Evolutionary conservation across 2,329 filamentous ascomycete species (phyloP), one percentile per base, ranked within the genome.

Genomic region (Pyrenochaeta sp.): DNA sequence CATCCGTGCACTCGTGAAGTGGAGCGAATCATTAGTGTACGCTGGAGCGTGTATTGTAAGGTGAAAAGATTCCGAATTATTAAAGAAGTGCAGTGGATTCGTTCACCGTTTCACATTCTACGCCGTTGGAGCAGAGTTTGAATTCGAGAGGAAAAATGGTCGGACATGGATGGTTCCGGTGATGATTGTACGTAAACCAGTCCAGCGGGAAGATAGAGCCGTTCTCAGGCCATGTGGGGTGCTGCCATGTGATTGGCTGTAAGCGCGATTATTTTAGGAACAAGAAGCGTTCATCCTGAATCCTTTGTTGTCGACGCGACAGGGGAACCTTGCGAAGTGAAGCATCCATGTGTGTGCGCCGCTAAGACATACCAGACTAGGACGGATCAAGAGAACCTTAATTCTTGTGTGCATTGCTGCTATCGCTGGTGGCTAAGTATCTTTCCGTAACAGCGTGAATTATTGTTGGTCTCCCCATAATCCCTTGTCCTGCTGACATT

Each of bases 121-220:
- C 19, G 19, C 19, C 19, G 19, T 19, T 19, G 19, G 19, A 19
- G 19, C 19, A 19, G 19, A 19, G 19, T 19, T 19, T 19, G 19
- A 19, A 19, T 19, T 19, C 19, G 19, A 19, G 19, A 19, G 19
- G 19, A 19, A 19, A 19, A 19, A 4, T 36, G 34, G 34, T 13
- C 12, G 12, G 5, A 10, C 12, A 22, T 42, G 39, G 39, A 22
- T 42, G n/a, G 28, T 30, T 19, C 27, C 24, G 27, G 4, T 5
- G 13, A 32, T 47, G 52, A 48, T 59, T 54, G 59, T 62, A 59
- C 59, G 56, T 62, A 59, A 59, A 30, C 56, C 56, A 46, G n/a
- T 15, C 24, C 44, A 42, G 49, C 37, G 56, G 58, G 55, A 52
- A 46, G 45, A 42, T 25, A 45, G 36, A 40, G 49, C 51, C 49